Evolutionary conservation across 768 basidiomycete genomes (phyloP), one percentile per base, ranked within the genome.

Genomic region (Kwoniella botswanensis): DNA sequence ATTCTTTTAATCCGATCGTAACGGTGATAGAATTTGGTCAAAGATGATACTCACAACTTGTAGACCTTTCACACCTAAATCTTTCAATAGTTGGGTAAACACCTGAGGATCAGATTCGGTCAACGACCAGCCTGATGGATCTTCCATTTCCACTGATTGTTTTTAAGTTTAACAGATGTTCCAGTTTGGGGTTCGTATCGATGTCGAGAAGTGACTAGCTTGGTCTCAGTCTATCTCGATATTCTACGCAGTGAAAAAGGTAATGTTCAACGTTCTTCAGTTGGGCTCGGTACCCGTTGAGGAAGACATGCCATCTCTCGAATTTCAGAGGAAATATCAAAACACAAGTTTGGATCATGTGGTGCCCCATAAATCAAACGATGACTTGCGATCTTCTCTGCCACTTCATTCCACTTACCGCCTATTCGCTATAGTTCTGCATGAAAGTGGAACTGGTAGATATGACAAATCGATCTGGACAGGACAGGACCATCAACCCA

Each of bases 81-180:
- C 76, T 17, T 66, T 64, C 21, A 83, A 66, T 10, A 83, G 74
- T 63, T 82, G 76, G 3, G 80, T 81, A 71, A 83, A 83, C 1
- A 83, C 75, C 54, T 80, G 76, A 50, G 82, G 82, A 63, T 83
- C 82, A 24, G 82, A 83, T 68, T 83, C 82, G 59, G 81, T 83
- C 66, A 83, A 67, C 35, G 75, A 76, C 82, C 82, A 83, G 56
- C 82, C 82, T 55, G 78, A 78, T 52, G 80, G 78, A 58, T 79
- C 79, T 66, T 82, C 81, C 15, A 72, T 66, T 68, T 72, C 35
- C 35, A 35, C 35, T 35, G 35, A 35, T 70, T 21, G 12, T 13
- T 24, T 13, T 24, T 10, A 4, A 15, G 2, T 50, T 50, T 5
- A 15, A 50, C 46, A 50, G 15, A 50, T 50, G 13, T 50, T 4